phyloP scores from a whole-genome alignment of 768 basidiomycete genomes.

The Russula emetica region DNA sequence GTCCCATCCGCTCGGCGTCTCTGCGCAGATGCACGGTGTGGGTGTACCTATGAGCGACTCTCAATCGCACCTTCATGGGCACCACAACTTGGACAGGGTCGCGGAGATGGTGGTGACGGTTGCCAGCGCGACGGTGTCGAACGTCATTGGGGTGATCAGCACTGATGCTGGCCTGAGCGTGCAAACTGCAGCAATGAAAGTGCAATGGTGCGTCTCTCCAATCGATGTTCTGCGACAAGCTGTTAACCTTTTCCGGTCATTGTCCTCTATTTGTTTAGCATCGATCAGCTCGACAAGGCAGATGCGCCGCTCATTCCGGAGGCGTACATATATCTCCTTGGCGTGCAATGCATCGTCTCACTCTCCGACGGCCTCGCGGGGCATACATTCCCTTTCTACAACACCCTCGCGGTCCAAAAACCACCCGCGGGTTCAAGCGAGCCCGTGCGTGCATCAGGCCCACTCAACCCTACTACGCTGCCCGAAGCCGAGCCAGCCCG shows the following conservation, averaged over 20 bases:
- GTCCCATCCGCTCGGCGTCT: slow-evolving; percentile 74
- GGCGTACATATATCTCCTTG: slow-evolving; percentile 87
- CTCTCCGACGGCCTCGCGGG: slow-evolving; percentile 82
- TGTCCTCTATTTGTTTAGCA: slow-evolving; percentile 46
- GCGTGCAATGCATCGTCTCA: slow-evolving; percentile 80
- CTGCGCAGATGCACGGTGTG: slow-evolving; percentile 78
- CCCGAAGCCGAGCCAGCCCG: no score
- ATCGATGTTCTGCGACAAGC: neutral
- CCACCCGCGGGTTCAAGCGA: slow-evolving; percentile 60
- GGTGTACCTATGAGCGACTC: slow-evolving; percentile 49
- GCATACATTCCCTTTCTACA: slow-evolving; percentile 71
- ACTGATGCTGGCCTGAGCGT: slow-evolving; percentile 65
- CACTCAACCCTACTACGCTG: slow-evolving; percentile 64
- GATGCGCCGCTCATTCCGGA: slow-evolving; percentile 93
- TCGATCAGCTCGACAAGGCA: slow-evolving; percentile 96
- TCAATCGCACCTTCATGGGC: no score
- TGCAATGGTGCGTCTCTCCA: slow-evolving; percentile 69
- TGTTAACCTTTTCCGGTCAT: neutral
- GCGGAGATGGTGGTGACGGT: slow-evolving; percentile 82
- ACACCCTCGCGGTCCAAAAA: slow-evolving; percentile 57
- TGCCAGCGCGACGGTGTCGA: slow-evolving; percentile 77
- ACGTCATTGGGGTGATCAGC: slow-evolving; percentile 83
- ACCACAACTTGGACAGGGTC: no score
- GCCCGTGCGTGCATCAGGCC: slow-evolving; percentile 64
- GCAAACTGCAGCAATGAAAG: slow-evolving; percentile 74